Evolutionary conservation across 2,329 filamentous ascomycete genomes (phyloP).

Genomic region (Penicillium hordei): DNA sequence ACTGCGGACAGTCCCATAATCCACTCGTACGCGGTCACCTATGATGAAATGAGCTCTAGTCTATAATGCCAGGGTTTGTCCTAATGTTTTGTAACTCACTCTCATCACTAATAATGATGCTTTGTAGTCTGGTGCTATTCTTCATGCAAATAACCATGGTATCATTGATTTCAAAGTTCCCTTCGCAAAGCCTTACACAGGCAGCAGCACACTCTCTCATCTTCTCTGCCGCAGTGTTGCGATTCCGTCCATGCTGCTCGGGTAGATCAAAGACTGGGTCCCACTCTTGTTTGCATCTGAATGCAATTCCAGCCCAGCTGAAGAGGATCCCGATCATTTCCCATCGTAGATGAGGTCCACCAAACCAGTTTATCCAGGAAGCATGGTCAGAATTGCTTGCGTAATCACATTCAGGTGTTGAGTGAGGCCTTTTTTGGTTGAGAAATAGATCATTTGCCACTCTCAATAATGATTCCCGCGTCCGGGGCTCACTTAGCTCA

Average conservation of each 20-base stretch:
- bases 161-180: neutral
- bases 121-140: conserved; percentile 1
- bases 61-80: too few species aligned
- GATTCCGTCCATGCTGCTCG: neutral
- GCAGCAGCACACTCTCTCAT: conserved; percentile 4
- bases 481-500: neutral
- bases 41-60: neutral
- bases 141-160: conserved; percentile 6
- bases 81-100: neutral
- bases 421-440: neutral
- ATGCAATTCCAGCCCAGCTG: conserved; percentile 1
- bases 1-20: neutral
- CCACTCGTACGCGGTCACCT: neutral
- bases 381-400: neutral
- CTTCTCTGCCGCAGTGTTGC: neutral
- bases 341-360: conserved; percentile 1
- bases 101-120: neutral
- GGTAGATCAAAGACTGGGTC: neutral
- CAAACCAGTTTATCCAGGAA: neutral
- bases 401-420: neutral
- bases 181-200: neutral
- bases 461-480: neutral
- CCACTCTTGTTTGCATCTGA: conserved; percentile 3
- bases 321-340: conserved; percentile 2
- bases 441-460: neutral